Evolutionary conservation across 225 moss, liverwort and hornwort species (phyloP), one percentile per base, ranked within the genome.

Genomic region (Takakia lepidozioides): DNA sequence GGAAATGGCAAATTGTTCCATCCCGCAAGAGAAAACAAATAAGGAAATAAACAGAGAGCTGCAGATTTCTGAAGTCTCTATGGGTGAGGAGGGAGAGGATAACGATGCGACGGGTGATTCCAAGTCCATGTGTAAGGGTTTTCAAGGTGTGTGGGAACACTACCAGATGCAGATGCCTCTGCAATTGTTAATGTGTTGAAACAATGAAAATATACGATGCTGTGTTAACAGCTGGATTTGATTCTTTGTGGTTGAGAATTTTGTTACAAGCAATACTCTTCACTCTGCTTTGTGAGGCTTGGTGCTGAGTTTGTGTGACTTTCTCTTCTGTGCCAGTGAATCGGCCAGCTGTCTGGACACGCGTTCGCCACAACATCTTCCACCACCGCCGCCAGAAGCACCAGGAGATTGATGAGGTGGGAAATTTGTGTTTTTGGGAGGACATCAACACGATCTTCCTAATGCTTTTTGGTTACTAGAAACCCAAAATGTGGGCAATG

Each of bases 41-140:
- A 81, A 80, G 51, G 91, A 92, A 59, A 92, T 92, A 44, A 92
- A 92, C 60, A 80, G 63, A 10, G 87, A 92, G 18, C 69, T 92
- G 52, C 70, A 84, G 52, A 87, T 92, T 27, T 92, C 91, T 38
- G 91, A 87, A 73, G 75, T 66, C 47, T 92, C 91, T 27, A 68
- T 64, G 13, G 69, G 66, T 68, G 91, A 87, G 27, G 91, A 92
- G 49, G 91, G 67, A 44, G 86, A 87, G 40, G 91, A 87, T 47
- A 73, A 53, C 17, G 84, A 92, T 47, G 87, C 75, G 26, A 68
- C 72, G 43, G 75, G 81, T 58, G 91, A 92, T 58, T 91, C 91
- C 26, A 82, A 65, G 68, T 76, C 71, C 10, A 77, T 70, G 72
- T 74, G 68, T 46, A 49, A 76, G 52, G 76, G 76, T 48, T 43